Conservation (phyloP, 2,329 filamentous ascomycete species). For the Cladosporium sp. region DNA sequence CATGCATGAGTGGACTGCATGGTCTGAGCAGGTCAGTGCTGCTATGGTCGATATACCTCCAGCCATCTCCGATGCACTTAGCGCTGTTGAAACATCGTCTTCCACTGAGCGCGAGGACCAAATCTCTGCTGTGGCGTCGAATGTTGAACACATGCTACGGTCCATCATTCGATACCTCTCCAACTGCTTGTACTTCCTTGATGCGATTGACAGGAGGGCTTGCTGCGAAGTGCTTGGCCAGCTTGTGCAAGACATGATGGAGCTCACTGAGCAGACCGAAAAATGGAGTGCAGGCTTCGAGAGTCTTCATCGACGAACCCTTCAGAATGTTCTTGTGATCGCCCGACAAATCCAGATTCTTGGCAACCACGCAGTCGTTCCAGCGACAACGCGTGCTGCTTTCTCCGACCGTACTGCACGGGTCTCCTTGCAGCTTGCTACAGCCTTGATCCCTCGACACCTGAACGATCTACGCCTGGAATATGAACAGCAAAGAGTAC, state of each 20-base stretch:
- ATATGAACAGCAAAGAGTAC: constrained; percentile 47
- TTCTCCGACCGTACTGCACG: constrained; percentile 33
- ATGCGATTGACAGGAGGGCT: constrained; percentile 53
- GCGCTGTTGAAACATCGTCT: constrained; percentile 12
- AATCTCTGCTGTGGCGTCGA: constrained; percentile 14
- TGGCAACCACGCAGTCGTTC: not conserved
- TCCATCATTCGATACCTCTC: constrained; percentile 53
- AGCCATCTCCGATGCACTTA: constrained; percentile 32
- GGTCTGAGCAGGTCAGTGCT: constrained; percentile 57
- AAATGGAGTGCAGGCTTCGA: not conserved
- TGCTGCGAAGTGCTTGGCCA: constrained; percentile 47
- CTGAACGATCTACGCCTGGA: constrained; percentile 42
- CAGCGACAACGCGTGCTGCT: not conserved
- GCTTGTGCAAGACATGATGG: constrained; percentile 41
- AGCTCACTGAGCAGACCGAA: constrained; percentile 21
- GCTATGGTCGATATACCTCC: constrained; percentile 43
- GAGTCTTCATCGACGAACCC: constrained; percentile 11
- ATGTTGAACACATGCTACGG: constrained; percentile 39
- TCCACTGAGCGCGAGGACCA: not conserved
- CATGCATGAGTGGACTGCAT: constrained; percentile 50
- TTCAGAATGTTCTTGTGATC: constrained; percentile 33
- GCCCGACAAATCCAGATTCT: constrained; percentile 19
- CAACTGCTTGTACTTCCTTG: constrained; percentile 52
- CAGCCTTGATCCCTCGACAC: constrained; percentile 29
- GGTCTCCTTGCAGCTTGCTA: constrained; percentile 41